Evolutionary conservation across 805 yeast species (phyloP).

Genomic region (Pichia phayaonensis): DNA sequence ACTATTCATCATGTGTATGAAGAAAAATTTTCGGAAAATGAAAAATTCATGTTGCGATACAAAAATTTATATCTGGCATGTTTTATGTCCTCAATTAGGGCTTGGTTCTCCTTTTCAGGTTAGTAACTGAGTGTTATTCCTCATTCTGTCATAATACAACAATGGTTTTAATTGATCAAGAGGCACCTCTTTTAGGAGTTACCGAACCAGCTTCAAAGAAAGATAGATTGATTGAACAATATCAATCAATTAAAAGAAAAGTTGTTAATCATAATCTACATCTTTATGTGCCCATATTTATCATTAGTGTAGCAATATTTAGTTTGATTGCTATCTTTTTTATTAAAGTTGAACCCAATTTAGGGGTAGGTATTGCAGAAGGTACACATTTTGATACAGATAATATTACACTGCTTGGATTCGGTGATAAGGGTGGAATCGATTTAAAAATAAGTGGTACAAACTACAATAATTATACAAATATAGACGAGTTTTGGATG

Average conservation of each 20-base stretch:
- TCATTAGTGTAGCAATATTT: conserved; percentile 12
- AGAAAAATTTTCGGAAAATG: background rate
- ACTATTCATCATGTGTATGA: no score
- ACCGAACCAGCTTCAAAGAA: background rate
- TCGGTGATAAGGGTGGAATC: conserved; percentile 28
- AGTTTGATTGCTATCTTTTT: conserved; percentile 10
- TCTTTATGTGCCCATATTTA: conserved; percentile 21
- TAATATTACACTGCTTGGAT: conserved; percentile 24
- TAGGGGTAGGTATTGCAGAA: conserved; percentile 27
- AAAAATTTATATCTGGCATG: background rate
- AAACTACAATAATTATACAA: conserved; percentile 25
- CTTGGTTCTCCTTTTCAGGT: background rate
- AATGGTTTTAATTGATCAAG: conserved; percentile 1
- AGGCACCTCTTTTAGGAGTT: conserved; percentile 13
- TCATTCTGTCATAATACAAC: background rate
- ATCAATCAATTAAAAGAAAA: background rate
- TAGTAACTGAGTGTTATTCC: no score
- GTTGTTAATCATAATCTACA: conserved; percentile 14
- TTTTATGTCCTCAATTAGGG: background rate
- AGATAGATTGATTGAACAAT: background rate
- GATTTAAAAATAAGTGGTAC: conserved; percentile 27
- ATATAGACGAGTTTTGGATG: conserved; percentile 23
- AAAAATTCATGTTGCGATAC: conserved; percentile 1
- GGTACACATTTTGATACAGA: conserved; percentile 27
- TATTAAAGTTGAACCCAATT: conserved; percentile 18